A percentile compares a stretch with the other conserved stretches of the same genome.
Conservation (phyloP, 2,329 filamentous ascomycete genomes). For the Dothideomycetidae sp. region DNA sequence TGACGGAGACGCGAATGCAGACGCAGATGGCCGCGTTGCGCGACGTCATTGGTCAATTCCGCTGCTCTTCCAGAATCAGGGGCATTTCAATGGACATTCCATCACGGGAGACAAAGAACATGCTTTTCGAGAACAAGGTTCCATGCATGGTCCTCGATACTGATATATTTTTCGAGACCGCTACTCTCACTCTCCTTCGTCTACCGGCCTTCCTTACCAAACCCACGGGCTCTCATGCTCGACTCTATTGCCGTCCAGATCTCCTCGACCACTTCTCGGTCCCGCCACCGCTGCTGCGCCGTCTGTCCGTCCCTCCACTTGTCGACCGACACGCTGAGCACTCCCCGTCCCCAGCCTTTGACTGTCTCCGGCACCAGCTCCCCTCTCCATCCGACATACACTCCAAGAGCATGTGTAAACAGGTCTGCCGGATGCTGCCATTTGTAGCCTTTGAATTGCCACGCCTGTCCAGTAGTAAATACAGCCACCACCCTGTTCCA, state of each 20-base stretch:
- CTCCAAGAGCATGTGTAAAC: constrained; percentile 73
- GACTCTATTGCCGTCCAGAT: constrained; percentile 84
- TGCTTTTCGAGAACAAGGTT: no score
- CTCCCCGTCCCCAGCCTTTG: constrained; percentile 71
- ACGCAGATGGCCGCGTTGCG: not conserved
- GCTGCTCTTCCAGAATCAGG: no score
- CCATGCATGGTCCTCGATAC: no score
- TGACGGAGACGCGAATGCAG: not conserved
- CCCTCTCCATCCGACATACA: constrained; percentile 84
- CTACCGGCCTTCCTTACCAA: constrained; percentile 49
- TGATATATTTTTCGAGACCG: no score
- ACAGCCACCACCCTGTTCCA: constrained; percentile 92
- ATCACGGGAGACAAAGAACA: no score
- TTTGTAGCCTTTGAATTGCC: constrained; percentile 98
- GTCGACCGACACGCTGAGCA: constrained; percentile 67
- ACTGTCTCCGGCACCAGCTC: constrained; percentile 67
- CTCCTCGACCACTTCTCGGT: constrained; percentile 81
- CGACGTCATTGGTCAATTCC: not conserved
- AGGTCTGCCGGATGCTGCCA: constrained; percentile 81
- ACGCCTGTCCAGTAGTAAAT: constrained; percentile 92
- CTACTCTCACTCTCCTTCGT: no score
- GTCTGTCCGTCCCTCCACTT: constrained; percentile 51
- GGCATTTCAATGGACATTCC: no score
- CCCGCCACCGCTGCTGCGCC: constrained; percentile 53
- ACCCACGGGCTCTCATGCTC: constrained; percentile 75